Evolutionary conservation across 2,329 filamentous ascomycete genomes (phyloP), one percentile per base, ranked within the genome.

Genomic region (Epichloe brachyelytri): DNA sequence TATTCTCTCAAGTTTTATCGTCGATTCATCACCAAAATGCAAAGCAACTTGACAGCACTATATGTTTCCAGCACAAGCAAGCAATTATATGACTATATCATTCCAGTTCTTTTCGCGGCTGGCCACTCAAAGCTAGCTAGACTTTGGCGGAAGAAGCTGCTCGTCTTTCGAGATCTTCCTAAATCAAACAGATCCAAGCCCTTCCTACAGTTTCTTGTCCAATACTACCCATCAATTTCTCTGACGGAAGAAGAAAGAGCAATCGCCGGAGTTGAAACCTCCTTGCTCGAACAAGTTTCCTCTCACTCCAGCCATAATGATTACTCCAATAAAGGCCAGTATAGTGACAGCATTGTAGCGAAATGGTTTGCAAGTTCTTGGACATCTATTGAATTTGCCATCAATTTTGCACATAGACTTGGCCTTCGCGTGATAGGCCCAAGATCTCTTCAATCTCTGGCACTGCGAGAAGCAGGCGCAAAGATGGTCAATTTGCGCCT

Each of bases 351-450:
- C 55, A 83, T 94, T 33, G 84, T 86, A 17, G 85, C 89, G n/a
- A 79, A 83, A 55, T 81, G 88, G 70, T 90, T 95, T 63, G 89
- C 89, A 10, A 83, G 74, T 52, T 70, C 69, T 17, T 85, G 86
- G 64, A 76, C 93, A 20, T 79, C 83, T 1, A 71, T 89, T 10
- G 81, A 90, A 51, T 78, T 84, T 56, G 80, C 88, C 26, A 79
- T 94, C 50, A 78, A 78, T 36, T 76, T 86, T 6, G 70, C 93
- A 17, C 74, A 77, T 51, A 79, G 85, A 59, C 77, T 95, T 48
- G 86, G 86, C 2, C 71, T 94, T 5, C 73, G 79, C 46, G 71
- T 74, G 37, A 83, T 95, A 55, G 89, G 89, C 0, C 84, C 88
- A 0, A 69, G 85, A 17, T 85, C 88, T 4, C 64, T 95, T 19